phyloP scores from a whole-genome alignment of 305 asterid species.

The Andrographis paniculata region DNA sequence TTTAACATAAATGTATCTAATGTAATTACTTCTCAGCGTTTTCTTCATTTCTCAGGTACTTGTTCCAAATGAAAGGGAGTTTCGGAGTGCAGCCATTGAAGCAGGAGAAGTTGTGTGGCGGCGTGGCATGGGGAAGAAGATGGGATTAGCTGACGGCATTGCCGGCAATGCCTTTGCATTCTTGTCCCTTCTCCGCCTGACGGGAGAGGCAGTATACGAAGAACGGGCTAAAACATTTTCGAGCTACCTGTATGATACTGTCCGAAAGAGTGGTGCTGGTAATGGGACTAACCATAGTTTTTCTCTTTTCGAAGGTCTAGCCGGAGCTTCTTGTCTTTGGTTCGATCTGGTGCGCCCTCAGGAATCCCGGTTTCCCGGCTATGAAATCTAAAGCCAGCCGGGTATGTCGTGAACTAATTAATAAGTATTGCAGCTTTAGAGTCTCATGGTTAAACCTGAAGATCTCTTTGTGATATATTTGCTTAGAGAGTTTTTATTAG shows the following conservation, averaged over 20 bases:
- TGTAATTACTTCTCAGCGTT: too few relatives aligned
- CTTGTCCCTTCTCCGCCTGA: conserved; percentile 62
- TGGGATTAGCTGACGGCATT: conserved; percentile 61
- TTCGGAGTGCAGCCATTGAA: conserved; percentile 77
- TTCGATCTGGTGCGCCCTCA: conserved; percentile 43
- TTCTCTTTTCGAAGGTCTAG: conserved; percentile 66
- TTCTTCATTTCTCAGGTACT: conserved; percentile 36
- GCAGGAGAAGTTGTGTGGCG: conserved; percentile 89
- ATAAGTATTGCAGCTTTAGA: too few relatives aligned
- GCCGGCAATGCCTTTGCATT: conserved; percentile 65
- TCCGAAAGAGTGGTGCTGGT: conserved; percentile 10
- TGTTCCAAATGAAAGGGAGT: conserved; percentile 47
- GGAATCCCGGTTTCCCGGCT: conserved; percentile 60
- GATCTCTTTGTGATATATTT: too few relatives aligned
- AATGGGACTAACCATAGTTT: conserved; percentile 27
- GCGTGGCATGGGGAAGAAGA: conserved; percentile 58
- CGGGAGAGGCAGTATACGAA: conserved; percentile 51
- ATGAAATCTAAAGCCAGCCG: conserved; percentile 55
- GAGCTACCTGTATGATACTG: conserved; percentile 40
- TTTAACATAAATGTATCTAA: too few relatives aligned
- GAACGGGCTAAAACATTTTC: conserved; percentile 72
- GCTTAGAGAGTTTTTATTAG: too few relatives aligned
- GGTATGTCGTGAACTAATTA: too few relatives aligned
- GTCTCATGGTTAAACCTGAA: too few relatives aligned
- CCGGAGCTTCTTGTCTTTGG: conserved; percentile 63